These are phyloP conservation scores for Sphaerobolus stellatus DNA, from an alignment of 1,284 basidiomycete species.

Conservation along the genomic window DNA sequence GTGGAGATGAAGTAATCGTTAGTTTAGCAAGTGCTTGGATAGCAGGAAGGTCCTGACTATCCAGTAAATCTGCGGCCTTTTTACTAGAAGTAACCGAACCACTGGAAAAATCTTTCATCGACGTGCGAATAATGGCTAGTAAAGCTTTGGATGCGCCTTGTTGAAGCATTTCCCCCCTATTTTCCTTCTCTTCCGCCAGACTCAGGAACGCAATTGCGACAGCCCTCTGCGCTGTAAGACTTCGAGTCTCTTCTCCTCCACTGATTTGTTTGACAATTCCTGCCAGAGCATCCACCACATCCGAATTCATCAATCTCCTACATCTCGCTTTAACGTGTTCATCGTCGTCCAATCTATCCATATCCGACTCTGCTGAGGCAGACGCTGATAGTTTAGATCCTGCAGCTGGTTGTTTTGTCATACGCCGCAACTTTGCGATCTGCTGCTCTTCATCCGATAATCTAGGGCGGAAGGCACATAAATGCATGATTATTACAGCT, in stretches of 20 bases:
- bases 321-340: constrained; percentile 61
- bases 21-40: constrained; percentile 93
- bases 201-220: constrained; percentile 63
- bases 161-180: constrained; percentile 79
- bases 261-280: constrained; percentile 43
- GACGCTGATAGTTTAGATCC: constrained; percentile 29
- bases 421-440: constrained; percentile 69
- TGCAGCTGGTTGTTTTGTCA: constrained; percentile 54
- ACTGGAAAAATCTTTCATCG: constrained; percentile 13
- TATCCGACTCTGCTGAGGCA: constrained; percentile 19
- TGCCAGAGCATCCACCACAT: constrained; percentile 62
- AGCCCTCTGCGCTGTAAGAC: constrained; percentile 52
- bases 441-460: constrained; percentile 79
- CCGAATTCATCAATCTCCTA: constrained; percentile 54
- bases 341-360: constrained; percentile 54
- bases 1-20: constrained; percentile 85
- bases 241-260: constrained; percentile 39
- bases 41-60: constrained; percentile 58
- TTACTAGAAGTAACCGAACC: constrained; percentile 12
- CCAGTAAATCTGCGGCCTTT: constrained; percentile 33
- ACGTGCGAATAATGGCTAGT: constrained; percentile 54
- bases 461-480: constrained; percentile 67
- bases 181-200: constrained; percentile 73
- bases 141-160: constrained; percentile 81
- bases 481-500: constrained; percentile 70